phyloP scores from a whole-genome alignment of 108 stramenopile species.

The Bacterosira constricta region DNA sequence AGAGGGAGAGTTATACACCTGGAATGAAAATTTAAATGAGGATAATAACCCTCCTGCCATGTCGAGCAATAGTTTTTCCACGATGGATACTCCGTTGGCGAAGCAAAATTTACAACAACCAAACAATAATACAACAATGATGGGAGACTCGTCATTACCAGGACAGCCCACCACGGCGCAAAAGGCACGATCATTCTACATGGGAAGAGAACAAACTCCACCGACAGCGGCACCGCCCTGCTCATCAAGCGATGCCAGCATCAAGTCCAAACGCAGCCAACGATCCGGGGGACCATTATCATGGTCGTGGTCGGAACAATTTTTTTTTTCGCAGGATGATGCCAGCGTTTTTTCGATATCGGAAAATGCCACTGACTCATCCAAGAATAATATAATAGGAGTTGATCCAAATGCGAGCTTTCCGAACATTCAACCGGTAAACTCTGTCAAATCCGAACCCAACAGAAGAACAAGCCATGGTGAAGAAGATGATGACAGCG shows the following conservation, averaged over 20 bases:
- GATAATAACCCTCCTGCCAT: too few species aligned
- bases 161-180: too few species aligned
- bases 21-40: too few species aligned
- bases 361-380: background rate
- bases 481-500: conserved; percentile 10
- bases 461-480: background rate
- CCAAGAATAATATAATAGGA: background rate
- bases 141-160: too few species aligned
- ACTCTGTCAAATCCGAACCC: too few species aligned
- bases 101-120: too few species aligned
- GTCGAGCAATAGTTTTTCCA: too few species aligned
- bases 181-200: too few species aligned
- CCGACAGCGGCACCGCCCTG: background rate
- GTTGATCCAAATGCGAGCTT: background rate
- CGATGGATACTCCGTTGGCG: too few species aligned
- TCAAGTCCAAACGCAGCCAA: background rate
- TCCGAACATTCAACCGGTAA: background rate
- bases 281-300: background rate
- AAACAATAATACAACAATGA: background rate
- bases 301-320: conserved; percentile 17
- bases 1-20: too few species aligned
- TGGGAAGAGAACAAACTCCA: background rate
- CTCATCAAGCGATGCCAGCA: background rate
- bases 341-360: conserved; percentile 1
- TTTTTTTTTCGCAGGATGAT: conserved; percentile 24